Percentiles rank a stretch among this genome's conserved stretches.
Evolutionary conservation across 2,329 filamentous ascomycete genomes (phyloP).

Genomic region (Stachybotrys elegans): DNA sequence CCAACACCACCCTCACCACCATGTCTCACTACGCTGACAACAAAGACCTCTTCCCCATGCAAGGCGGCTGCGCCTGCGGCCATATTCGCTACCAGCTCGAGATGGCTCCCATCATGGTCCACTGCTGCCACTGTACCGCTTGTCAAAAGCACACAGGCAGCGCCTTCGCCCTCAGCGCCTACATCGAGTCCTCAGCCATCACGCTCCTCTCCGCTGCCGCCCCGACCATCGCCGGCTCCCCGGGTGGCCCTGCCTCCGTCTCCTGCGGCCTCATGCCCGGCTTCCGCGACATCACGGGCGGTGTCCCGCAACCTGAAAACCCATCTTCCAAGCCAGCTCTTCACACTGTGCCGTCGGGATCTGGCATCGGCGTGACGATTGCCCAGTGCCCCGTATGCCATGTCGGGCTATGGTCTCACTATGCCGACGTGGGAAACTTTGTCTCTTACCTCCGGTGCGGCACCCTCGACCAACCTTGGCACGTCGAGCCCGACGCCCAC

Average conservation of each 20-base stretch:
- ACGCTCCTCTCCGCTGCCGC: conserved; percentile 20
- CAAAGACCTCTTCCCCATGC: conserved; percentile 21
- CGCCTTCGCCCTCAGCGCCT: conserved; percentile 33
- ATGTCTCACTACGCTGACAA: conserved; percentile 19
- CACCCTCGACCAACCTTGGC: conserved; percentile 34
- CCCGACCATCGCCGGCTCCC: conserved; percentile 14
- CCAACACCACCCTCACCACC: conserved; percentile 2
- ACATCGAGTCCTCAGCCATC: conserved; percentile 34
- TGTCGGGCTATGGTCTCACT: conserved; percentile 35
- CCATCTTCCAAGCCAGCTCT: conserved; percentile 11
- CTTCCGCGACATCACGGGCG: conserved; percentile 15
- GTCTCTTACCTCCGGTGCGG: conserved; percentile 36
- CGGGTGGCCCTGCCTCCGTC: conserved; percentile 6
- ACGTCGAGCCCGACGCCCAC: conserved; percentile 38
- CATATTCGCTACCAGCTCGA: conserved; percentile 63
- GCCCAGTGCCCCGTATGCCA: conserved; percentile 37
- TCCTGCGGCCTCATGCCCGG: conserved; percentile 11
- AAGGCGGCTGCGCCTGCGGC: conserved; percentile 60
- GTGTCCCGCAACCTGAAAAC: conserved; percentile 6
- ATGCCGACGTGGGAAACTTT: conserved; percentile 24
- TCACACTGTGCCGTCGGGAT: conserved; percentile 30
- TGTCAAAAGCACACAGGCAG: conserved; percentile 41
- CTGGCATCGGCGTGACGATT: conserved; percentile 34
- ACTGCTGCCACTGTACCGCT: conserved; percentile 42
- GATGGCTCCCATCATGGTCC: conserved; percentile 42